Evolutionary conservation across 164 flowering plant genomes (phyloP).

Genomic region (Nymphaea colorata): DNA sequence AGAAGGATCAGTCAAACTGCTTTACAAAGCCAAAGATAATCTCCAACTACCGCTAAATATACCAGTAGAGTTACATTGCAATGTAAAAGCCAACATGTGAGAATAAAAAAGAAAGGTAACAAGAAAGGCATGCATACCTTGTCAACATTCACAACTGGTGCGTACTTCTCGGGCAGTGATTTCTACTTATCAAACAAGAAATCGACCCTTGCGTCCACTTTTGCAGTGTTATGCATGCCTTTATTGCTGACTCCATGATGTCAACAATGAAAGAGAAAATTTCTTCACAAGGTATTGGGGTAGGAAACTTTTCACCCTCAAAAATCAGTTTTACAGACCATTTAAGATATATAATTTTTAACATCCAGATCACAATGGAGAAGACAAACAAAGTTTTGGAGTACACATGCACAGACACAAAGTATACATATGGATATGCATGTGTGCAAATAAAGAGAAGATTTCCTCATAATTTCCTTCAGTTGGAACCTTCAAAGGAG

Average conservation of each 20-base stretch:
- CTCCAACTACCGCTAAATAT: no score
- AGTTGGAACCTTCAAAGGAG: no score
- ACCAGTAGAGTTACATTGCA: no score
- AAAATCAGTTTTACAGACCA: not conserved
- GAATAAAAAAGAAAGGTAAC: not conserved
- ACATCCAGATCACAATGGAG: no score
- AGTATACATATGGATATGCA: no score
- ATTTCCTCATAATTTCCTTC: no score
- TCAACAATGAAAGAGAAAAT: conserved; percentile 58
- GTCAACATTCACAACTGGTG: conserved; percentile 78
- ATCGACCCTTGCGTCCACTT: conserved; percentile 70
- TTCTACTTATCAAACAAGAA: conserved; percentile 75
- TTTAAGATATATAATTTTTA: no score
- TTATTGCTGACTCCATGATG: conserved; percentile 73
- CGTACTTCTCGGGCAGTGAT: conserved; percentile 71
- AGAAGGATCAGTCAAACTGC: not conserved
- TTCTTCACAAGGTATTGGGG: conserved; percentile 44
- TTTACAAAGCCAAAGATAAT: not conserved
- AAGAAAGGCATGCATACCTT: conserved; percentile 33
- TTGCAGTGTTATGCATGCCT: conserved; percentile 73
- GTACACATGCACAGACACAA: no score
- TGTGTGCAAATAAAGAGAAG: no score
- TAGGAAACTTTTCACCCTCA: conserved; percentile 27
- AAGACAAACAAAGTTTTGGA: no score
- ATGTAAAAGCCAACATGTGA: not conserved